Percentiles rank a stretch among this genome's conserved stretches.
These are phyloP conservation scores for Debaryomyces sp. DNA, from an alignment of 1,139 yeast genomes.

Conservation along the genomic window DNA sequence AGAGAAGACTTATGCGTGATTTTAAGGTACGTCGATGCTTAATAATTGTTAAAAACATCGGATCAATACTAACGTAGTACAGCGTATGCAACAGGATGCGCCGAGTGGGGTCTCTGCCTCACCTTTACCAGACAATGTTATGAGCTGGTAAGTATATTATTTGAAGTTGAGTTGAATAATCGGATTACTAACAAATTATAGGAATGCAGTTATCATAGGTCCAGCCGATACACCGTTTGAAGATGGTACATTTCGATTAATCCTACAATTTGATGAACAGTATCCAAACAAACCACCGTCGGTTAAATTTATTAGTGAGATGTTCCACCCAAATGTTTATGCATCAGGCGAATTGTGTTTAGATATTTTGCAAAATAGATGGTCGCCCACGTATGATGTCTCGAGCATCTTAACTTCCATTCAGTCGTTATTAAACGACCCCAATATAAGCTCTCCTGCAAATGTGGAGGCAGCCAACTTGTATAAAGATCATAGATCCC, in stretches of 20 bases:
- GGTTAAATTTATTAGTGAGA: slow-evolving; percentile 87
- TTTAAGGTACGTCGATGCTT: slow-evolving; percentile 64
- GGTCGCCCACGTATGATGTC: slow-evolving; percentile 99
- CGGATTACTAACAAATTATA: slow-evolving; percentile 15
- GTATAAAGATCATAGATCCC: slow-evolving; percentile 92
- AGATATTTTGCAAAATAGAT: slow-evolving; percentile 92
- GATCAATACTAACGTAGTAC: slow-evolving; percentile 15
- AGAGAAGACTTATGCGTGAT: slow-evolving; percentile 98
- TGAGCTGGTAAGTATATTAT: slow-evolving; percentile 64
- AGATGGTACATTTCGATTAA: slow-evolving; percentile 92
- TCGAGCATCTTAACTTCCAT: slow-evolving; percentile 93
- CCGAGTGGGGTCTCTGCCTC: slow-evolving; percentile 98
- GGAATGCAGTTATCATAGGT: slow-evolving; percentile 96
- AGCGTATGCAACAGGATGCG: slow-evolving; percentile 97
- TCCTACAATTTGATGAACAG: slow-evolving; percentile 91
- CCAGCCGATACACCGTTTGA: slow-evolving; percentile 98
- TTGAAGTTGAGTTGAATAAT: neutral
- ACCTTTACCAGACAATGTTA: slow-evolving; percentile 94
- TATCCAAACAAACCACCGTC: slow-evolving; percentile 97
- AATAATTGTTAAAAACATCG: neutral
- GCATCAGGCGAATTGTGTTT: slow-evolving; percentile 94
- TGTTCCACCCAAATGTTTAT: slow-evolving; percentile 98
- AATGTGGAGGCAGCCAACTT: slow-evolving; percentile 97
- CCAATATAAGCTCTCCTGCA: slow-evolving; percentile 96
- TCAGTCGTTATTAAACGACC: slow-evolving; percentile 88